Evolutionary conservation across 1,284 basidiomycete species (phyloP), one percentile per base, ranked within the genome.

Genomic region (Meripilus lineatus): DNA sequence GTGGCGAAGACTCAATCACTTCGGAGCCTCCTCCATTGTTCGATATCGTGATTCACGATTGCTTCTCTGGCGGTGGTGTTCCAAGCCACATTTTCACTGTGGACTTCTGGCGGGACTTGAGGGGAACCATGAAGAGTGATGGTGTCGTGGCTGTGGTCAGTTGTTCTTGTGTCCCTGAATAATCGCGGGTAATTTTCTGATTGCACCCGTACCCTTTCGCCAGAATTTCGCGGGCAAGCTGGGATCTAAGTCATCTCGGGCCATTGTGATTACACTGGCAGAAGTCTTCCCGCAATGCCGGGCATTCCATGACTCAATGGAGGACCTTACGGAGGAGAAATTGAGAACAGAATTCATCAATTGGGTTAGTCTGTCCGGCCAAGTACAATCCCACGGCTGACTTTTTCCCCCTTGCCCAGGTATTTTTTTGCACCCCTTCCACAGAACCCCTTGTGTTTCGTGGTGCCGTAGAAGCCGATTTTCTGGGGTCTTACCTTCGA

Each of bases 51-150:
- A 70, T 95, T 0, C 93, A 97, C 56, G 93, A 95, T 58, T 89
- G 87, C 54, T 96, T 95, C 63, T 91, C 90, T 8, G 93, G 92
- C 2, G 93, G 93, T 3, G 77, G 78, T 17, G 81, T 96, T 3
- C 91, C 93, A 0, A 69, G 80, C 14, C 81, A 90, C 55, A 67
- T 96, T 33, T 95, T 87, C 64, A 89, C 91, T 0, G 41, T 73
- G 20, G 81, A 91, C 51, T 93, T 93, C 58, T 94, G 90, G 89
- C 49, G 69, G 28, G 79, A 82, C 44, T 61, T 93, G 38, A 81
- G 79, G 55, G 58, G 61, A 4, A 59, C 84, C 15, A 72, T 94
- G 59, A 72, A 75, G n/a, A 67, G 75, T 1, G 79, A 88, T 42
- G 92, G 88, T 2, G 69, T 93, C 4, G 64, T 94, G 8, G 89